Base-by-base conservation (phyloP, 1,284 basidiomycete genomes). In the Tremellales sp. region DNA sequence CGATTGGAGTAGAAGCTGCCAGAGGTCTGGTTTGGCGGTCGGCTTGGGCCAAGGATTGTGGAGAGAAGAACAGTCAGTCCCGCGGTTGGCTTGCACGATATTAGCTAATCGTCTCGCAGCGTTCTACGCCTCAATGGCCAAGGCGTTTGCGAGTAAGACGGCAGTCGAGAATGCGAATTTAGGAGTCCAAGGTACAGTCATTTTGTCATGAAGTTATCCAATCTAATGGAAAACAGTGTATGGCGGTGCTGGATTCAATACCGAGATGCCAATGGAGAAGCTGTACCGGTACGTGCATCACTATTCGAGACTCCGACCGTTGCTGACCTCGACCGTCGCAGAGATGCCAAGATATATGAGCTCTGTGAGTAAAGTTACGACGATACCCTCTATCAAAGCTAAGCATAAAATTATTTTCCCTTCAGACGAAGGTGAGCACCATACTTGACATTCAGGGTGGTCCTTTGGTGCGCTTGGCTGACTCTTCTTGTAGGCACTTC, bases 61-160 rank as follows among this genome's bases (percentile, higher is more conserved):
- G 75, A 5, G 65, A 74, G 53, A 59, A 74, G 28, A 78, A 77
- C 66, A 77, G 72, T 73, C 26, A 26, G 70, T 59, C 10, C 12
- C n/a, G 47, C 19, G 3, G 26, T 44, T 16, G n/a, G n/a, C 14
- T 21, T 16, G 18, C 14, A 22, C 13, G 14, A 24, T 19, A n/a
- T 24, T 14, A 28, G 26, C 45, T 51, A 13, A 51, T 47, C n/a
- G 42, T 5, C 12, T 19, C 5, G 5, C 42, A 73, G 71, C 77
- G 1, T 79, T 77, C 68, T 75, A 75, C 51, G 78, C 78, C 2
- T 77, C 75, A 13, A 76, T 80, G 63, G 78, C 78, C 27, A 80
- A 80, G 58, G 72, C 71, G 14, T 63, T 75, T 24, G 78, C 78
- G 0, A 67, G 67, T 26, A 65, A 68, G 47, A 61, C 70, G 2